A percentile compares a stretch with the other conserved stretches of the same genome.
phyloP scores from a whole-genome alignment of 495 filamentous ascomycete species.

The Articulospora tetracladia region DNA sequence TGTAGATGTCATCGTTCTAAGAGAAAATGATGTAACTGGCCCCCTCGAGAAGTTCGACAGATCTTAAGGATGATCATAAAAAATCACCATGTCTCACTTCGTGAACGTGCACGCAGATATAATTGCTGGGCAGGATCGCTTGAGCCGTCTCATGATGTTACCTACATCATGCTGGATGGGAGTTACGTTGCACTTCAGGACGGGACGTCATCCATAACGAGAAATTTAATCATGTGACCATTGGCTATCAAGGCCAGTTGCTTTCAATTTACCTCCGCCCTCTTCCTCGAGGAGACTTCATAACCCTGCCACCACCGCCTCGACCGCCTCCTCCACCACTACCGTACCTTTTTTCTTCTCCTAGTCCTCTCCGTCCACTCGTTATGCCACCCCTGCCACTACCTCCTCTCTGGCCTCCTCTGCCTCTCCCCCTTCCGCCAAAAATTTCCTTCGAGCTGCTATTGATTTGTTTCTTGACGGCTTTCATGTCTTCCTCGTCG shows the following conservation, averaged over 20 bases:
- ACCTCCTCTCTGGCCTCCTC: constrained; percentile 28
- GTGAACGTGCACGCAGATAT: too few relatives aligned
- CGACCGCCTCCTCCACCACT: constrained; percentile 15
- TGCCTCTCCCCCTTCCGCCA: constrained; percentile 29
- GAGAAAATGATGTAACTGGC: not conserved
- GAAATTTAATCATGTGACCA: not conserved
- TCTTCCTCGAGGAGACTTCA: constrained; percentile 31
- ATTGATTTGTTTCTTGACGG: constrained; percentile 41
- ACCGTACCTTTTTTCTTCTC: constrained; percentile 41
- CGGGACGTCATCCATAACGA: too few relatives aligned
- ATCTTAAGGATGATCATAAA: not conserved
- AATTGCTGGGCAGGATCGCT: too few relatives aligned
- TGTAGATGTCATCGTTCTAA: not conserved
- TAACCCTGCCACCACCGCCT: constrained; percentile 25
- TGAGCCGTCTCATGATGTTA: too few relatives aligned
- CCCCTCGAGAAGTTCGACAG: not conserved
- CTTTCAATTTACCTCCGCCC: constrained; percentile 15
- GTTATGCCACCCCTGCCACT: constrained; percentile 39
- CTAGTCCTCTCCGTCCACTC: constrained; percentile 41
- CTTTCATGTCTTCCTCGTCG: constrained; percentile 55
- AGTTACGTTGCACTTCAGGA: not conserved
- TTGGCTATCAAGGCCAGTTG: not conserved
- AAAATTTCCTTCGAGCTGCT: constrained; percentile 17
- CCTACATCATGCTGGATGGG: not conserved
- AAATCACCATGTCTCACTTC: not conserved